These are phyloP conservation scores for Scutellaria minor DNA, from an alignment of 257 asterid genomes.

Conservation along the genomic window DNA sequence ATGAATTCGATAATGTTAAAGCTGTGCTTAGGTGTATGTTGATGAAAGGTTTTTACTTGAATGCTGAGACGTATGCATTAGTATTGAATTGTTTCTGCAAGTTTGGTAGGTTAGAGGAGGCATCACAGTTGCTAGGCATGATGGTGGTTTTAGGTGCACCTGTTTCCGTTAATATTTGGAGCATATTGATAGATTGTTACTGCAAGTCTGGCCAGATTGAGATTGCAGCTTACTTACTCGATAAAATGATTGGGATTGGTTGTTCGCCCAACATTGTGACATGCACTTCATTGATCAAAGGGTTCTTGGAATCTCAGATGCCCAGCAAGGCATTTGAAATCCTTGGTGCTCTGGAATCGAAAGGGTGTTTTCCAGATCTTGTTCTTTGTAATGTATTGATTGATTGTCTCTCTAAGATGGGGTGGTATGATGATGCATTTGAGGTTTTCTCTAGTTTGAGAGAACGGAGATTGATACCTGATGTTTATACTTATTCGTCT, in stretches of 20 bases:
- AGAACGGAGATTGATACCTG: slow-evolving; percentile 54
- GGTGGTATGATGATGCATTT: slow-evolving; percentile 64
- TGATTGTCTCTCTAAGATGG: slow-evolving; percentile 72
- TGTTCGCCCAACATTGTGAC: slow-evolving; percentile 64
- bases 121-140: slow-evolving; percentile 59
- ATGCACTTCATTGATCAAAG: slow-evolving; percentile 69
- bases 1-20: slow-evolving; percentile 50
- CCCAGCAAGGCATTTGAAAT: slow-evolving; percentile 63
- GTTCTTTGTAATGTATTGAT: slow-evolving; percentile 74
- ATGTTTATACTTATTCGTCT: slow-evolving; percentile 66
- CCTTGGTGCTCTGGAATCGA: slow-evolving; percentile 49
- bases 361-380: slow-evolving; percentile 69
- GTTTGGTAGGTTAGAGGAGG: slow-evolving; percentile 49
- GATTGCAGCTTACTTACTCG: slow-evolving; percentile 51
- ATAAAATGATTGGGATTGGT: slow-evolving; percentile 63
- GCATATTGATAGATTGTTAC: slow-evolving; percentile 62
- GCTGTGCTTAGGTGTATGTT: slow-evolving; percentile 53
- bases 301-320: slow-evolving; percentile 54
- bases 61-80: slow-evolving; percentile 55
- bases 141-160: slow-evolving; percentile 66
- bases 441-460: slow-evolving; percentile 60
- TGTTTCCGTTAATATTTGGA: slow-evolving; percentile 55
- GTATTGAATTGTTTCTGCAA: slow-evolving; percentile 69
- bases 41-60: slow-evolving; percentile 61
- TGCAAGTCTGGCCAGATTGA: slow-evolving; percentile 60